phyloP scores from a whole-genome alignment of 306 rosid species.

The Neltuma alba region DNA sequence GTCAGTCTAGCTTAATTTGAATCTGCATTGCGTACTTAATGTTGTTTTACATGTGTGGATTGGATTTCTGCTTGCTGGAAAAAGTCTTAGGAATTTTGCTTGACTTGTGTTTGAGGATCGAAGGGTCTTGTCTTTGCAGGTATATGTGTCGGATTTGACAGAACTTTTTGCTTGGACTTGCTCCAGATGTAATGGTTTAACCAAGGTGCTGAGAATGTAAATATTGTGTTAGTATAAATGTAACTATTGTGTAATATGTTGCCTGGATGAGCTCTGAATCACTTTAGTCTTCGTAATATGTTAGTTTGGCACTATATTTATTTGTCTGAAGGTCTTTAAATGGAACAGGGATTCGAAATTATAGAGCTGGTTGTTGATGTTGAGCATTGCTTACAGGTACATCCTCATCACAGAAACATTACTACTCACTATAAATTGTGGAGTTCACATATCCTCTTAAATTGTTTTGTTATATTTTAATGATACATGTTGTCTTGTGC shows the following conservation, averaged over 20 bases:
- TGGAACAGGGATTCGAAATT: conserved; percentile 87
- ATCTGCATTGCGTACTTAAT: background rate
- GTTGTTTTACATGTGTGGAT: conserved; percentile 3
- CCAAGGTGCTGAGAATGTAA: conserved; percentile 65
- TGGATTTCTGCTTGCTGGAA: background rate
- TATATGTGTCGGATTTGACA: conserved; percentile 82
- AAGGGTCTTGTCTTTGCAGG: conserved; percentile 61
- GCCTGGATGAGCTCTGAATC: conserved; percentile 24
- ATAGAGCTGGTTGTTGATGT: conserved; percentile 90
- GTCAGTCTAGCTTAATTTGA: conserved; percentile 15
- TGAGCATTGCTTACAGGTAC: conserved; percentile 95
- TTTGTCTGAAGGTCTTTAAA: conserved; percentile 38
- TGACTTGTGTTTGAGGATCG: conserved; percentile 31
- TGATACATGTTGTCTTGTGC: conserved; percentile 25
- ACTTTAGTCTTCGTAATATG: background rate
- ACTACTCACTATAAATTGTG: conserved; percentile 26
- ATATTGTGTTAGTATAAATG: conserved; percentile 26
- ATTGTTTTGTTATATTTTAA: background rate
- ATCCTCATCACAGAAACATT: conserved; percentile 19
- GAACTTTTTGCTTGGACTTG: conserved; percentile 93
- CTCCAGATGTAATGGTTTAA: conserved; percentile 71
- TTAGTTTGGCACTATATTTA: conserved; percentile 26
- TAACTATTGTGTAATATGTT: too few species aligned
- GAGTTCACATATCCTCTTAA: conserved; percentile 2
- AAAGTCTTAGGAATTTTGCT: background rate